A percentile compares a stretch with the other conserved stretches of the same genome.
phyloP scores from a whole-genome alignment of 768 basidiomycete genomes.

The Russula earlei region DNA sequence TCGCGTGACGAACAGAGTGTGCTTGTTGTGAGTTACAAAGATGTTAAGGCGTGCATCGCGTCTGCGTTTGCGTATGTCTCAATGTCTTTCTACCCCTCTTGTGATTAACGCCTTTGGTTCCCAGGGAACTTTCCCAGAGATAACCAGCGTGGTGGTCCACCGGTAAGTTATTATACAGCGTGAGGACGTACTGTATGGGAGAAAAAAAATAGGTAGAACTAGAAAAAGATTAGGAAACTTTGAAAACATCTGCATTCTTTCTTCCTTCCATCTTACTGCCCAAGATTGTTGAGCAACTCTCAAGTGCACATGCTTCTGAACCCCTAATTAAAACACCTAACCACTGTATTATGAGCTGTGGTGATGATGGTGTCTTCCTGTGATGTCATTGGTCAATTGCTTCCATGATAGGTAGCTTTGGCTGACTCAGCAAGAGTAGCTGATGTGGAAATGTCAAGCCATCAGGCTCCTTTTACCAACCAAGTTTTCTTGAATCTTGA shows the following conservation, averaged over 20 bases:
- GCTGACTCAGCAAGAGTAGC: no score
- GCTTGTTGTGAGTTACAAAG: slow-evolving; percentile 87
- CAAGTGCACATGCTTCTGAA: no score
- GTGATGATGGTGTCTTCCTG: no score
- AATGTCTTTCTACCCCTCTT: background rate
- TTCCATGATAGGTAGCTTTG: no score
- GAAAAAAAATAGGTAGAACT: slow-evolving; percentile 18
- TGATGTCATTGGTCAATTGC: no score
- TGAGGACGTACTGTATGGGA: background rate
- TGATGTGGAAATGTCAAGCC: no score
- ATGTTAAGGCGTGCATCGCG: slow-evolving; percentile 79
- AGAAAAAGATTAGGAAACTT: slow-evolving; percentile 20
- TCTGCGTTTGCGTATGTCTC: slow-evolving; percentile 67
- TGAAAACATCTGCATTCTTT: slow-evolving; percentile 2
- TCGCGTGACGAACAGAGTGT: slow-evolving; percentile 95
- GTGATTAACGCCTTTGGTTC: background rate
- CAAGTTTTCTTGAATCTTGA: no score
- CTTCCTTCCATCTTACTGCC: background rate
- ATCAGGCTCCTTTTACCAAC: no score
- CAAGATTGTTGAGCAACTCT: no score
- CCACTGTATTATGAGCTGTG: no score
- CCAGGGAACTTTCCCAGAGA: slow-evolving; percentile 18
- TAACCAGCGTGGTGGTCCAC: background rate
- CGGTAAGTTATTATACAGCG: background rate
- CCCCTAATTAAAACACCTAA: no score